Conservation (phyloP, 306 rosid species). For the Erythrophleum fordii region DNA sequence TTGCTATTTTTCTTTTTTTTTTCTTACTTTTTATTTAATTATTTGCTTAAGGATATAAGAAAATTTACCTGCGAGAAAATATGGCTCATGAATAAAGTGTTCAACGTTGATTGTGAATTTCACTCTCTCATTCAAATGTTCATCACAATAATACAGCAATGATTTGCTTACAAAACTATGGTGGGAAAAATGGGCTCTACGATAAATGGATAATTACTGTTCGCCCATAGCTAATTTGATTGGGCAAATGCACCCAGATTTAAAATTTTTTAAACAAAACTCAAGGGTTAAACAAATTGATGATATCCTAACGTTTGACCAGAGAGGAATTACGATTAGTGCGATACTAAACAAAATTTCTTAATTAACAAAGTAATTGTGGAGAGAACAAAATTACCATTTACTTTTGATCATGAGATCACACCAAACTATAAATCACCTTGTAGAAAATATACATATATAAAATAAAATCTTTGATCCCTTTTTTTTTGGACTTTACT, state of each 20-base stretch:
- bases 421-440: not conserved
- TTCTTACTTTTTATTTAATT: not conserved
- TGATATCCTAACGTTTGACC: too few relatives aligned
- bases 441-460: not conserved
- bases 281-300: too few relatives aligned
- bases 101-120: not conserved
- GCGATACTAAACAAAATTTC: too few relatives aligned
- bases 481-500: not conserved
- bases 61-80: not conserved
- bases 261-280: too few relatives aligned
- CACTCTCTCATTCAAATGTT: not conserved
- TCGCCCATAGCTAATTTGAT: too few relatives aligned
- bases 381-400: not conserved
- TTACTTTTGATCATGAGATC: not conserved
- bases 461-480: constrained; percentile 5
- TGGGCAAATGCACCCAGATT: too few relatives aligned
- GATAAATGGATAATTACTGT: too few relatives aligned
- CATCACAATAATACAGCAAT: not conserved
- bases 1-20: not conserved
- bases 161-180: too few relatives aligned
- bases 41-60: constrained; percentile 1
- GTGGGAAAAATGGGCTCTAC: too few relatives aligned
- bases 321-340: too few relatives aligned
- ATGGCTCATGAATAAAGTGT: not conserved
- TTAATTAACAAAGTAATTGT: not conserved